These are phyloP conservation scores for Coemansia guatemalensis DNA, from an alignment of 192 early-diverging fungal genomes.

Conservation along the genomic window DNA sequence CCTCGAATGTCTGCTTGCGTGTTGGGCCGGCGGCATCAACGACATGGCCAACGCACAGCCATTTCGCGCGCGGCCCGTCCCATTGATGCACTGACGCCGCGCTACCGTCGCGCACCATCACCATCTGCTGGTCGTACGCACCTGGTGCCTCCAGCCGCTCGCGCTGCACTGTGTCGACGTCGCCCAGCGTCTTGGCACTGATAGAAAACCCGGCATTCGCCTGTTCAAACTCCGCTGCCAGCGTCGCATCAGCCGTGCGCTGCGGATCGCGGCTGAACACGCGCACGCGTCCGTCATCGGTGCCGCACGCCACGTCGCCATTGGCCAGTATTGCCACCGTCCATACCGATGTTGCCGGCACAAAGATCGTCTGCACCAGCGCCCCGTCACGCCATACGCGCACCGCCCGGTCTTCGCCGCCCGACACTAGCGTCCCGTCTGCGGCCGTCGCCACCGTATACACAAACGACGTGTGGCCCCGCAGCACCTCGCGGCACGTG, in stretches of 20 bases:
- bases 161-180: slow-evolving; percentile 73
- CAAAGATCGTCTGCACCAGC: slow-evolving; percentile 74
- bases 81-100: slow-evolving; percentile 90
- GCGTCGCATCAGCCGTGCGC: slow-evolving; percentile 59
- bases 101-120: slow-evolving; percentile 80
- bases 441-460: slow-evolving; percentile 76
- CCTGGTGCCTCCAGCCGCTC: slow-evolving; percentile 72
- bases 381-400: slow-evolving; percentile 78
- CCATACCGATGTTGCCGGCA: slow-evolving; percentile 94
- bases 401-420: slow-evolving; percentile 92
- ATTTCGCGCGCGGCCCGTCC: slow-evolving; percentile 58
- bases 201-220: slow-evolving; percentile 50
- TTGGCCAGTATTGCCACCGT: slow-evolving; percentile 72
- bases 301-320: slow-evolving; percentile 81
- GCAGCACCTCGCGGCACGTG: slow-evolving; percentile 67
- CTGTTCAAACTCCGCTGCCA: slow-evolving; percentile 41
- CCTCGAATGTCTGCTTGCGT: slow-evolving; percentile 77
- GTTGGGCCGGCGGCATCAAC: slow-evolving; percentile 81
- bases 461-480: slow-evolving; percentile 91
- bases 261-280: slow-evolving; percentile 71
- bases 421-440: slow-evolving; percentile 78
- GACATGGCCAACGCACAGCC: slow-evolving; percentile 92
- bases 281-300: slow-evolving; percentile 78
- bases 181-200: slow-evolving; percentile 61
- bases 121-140: slow-evolving; percentile 76